Evolutionary conservation across 2,329 filamentous ascomycete species (phyloP), one percentile per base, ranked within the genome.

Genomic region (Pestalotiopsis fici): DNA sequence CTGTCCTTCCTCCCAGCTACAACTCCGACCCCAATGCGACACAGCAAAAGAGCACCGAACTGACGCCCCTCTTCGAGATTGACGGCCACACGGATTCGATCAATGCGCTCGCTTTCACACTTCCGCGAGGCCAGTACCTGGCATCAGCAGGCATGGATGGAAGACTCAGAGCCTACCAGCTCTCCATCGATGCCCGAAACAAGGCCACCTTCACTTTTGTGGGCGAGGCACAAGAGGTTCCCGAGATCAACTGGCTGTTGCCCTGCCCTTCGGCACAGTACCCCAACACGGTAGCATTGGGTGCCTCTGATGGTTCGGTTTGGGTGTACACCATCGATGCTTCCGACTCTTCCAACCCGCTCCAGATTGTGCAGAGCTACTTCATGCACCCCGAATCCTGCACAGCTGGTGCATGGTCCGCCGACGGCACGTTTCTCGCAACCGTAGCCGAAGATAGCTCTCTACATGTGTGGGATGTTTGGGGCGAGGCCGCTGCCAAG

Each of bases 61-160:
- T 97, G 68, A 79, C 88, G 64, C 83, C 90, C 6, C 77, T 97
- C 18, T 91, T 91, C 75, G 89, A 88, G 72, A 85, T 99, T 68
- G 91, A 95, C n/a, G 95, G 94, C 59, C 96, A 99, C 83, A 91
- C 89, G 57, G 96, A 99, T 82, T 96, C 92, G 15, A 91, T 99
- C 77, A 97, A 96, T 77, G 88, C 93, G 2, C 87, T 98, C 3
- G 83, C 90, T 7, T 99, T 98, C 80, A 97, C 95, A 0, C 84
- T 92, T 57, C 95, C 95, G 0, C 85, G 86, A 66, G 96, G 96
- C 67, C 91, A 97, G 66, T 96, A 93, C 75, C 85, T 97, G 15
- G 86, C 96, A n/a, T 94, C 92, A 5, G 96, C 90, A 5, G 96
- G 95, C 7, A 82, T 98, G 70, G 96, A 98, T 78, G 96, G 96